Conservation (phyloP, 148 eudicot species). For the Euryodendron excelsum region DNA sequence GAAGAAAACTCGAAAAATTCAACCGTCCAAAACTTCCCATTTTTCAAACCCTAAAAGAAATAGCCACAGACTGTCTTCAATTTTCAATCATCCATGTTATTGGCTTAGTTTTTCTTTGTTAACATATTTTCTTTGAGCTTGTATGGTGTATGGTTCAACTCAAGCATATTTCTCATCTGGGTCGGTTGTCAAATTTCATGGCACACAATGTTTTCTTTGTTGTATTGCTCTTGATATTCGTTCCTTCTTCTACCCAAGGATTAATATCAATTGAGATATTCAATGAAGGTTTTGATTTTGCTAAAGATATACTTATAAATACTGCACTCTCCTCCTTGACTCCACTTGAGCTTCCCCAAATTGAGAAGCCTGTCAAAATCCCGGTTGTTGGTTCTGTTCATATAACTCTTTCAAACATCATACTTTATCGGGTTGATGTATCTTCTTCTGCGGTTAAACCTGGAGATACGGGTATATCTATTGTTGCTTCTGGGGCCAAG, state of each 20-base stretch:
- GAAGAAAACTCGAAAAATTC: no score
- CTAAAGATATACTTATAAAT: constrained; percentile 61
- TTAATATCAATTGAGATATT: constrained; percentile 64
- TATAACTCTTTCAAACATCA: constrained; percentile 55
- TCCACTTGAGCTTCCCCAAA: constrained; percentile 59
- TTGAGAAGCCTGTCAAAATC: constrained; percentile 60
- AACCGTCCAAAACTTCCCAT: no score
- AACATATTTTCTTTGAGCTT: no score
- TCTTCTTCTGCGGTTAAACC: constrained; percentile 41
- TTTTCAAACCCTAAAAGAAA: no score
- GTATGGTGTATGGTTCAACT: no score
- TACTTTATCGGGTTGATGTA: constrained; percentile 61
- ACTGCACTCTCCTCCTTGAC: constrained; percentile 56
- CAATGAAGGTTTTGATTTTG: constrained; percentile 69
- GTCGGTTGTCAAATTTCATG: constrained; percentile 3
- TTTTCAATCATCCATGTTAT: no score
- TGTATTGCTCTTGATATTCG: not conserved
- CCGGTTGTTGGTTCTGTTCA: constrained; percentile 62
- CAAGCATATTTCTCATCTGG: constrained; percentile 14
- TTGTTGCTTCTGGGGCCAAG: constrained; percentile 55
- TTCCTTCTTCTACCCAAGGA: constrained; percentile 39
- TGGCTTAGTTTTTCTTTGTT: no score
- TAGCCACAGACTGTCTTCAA: no score
- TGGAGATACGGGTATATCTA: constrained; percentile 49
- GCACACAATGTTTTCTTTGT: not conserved